These are phyloP conservation scores for Nematocida ironsii DNA, from an alignment of 371 early-diverging fungal species.

Conservation along the genomic window DNA sequence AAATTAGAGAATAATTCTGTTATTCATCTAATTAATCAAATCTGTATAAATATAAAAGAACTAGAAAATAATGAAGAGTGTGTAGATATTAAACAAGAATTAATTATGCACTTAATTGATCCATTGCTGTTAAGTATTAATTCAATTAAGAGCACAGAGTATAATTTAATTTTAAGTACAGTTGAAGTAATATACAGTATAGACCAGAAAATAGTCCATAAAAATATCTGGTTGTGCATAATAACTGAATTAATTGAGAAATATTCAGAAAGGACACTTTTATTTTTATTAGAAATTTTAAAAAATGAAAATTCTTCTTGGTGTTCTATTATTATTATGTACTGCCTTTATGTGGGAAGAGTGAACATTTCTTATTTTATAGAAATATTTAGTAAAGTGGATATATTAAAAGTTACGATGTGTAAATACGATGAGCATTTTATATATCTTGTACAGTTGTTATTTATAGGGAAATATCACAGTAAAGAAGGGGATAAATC, in stretches of 20 bases:
- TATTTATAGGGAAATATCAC: neutral
- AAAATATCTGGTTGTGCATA: neutral
- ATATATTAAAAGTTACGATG: neutral
- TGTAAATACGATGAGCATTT: neutral
- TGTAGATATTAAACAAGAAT: neutral
- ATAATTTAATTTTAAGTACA: neutral
- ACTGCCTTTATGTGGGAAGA: neutral
- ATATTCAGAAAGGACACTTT: neutral
- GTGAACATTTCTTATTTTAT: neutral
- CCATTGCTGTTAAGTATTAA: neutral
- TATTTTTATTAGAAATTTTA: neutral
- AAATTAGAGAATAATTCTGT: neutral
- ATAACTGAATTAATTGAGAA: neutral
- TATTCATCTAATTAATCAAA: neutral
- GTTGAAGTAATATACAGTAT: neutral
- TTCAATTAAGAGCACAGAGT: neutral
- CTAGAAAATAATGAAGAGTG: neutral
- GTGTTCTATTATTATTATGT: neutral
- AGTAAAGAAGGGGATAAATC: neutral
- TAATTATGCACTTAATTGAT: neutral
- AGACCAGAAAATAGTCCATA: neutral
- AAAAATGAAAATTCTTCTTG: neutral
- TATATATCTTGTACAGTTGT: conserved; percentile 1
- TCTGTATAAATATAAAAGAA: conserved; percentile 8
- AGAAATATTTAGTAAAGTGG: neutral